Conservation (phyloP, 495 filamentous ascomycete genomes). For the Opeltia flavorubescens region DNA sequence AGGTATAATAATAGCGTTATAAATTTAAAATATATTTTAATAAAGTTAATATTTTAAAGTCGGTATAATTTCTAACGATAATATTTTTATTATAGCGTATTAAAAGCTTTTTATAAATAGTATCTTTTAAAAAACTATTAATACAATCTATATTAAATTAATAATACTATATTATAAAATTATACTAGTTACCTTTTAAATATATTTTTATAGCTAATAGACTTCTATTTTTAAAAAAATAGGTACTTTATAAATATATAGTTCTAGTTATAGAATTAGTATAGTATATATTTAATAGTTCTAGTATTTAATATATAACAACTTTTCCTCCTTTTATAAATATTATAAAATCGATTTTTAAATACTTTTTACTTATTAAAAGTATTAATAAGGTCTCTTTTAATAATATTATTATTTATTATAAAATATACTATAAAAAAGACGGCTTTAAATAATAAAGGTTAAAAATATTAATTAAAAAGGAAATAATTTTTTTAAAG, state of each 20-base stretch:
- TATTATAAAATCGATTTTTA: constrained; percentile 34
- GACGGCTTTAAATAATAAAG: neutral
- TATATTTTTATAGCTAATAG: constrained; percentile 4
- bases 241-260: constrained; percentile 52
- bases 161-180: neutral
- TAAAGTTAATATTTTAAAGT: constrained; percentile 32
- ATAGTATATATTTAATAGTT: constrained; percentile 46
- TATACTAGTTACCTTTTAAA: neutral
- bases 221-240: constrained; percentile 46
- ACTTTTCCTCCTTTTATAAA: constrained; percentile 52
- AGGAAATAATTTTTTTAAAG: neutral
- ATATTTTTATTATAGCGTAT: constrained; percentile 1
- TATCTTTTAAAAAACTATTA: neutral
- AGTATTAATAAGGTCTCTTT: neutral
- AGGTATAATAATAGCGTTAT: constrained; percentile 45
- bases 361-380: constrained; percentile 7
- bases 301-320: constrained; percentile 63
- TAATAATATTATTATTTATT: too few relatives aligned
- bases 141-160: neutral
- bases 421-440: too few relatives aligned
- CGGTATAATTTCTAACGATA: constrained; percentile 19
- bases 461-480: neutral
- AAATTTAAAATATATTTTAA: constrained; percentile 51
- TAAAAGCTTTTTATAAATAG: neutral
- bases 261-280: constrained; percentile 44